phyloP scores from a whole-genome alignment of 2,329 filamentous ascomycete genomes.

The Colletotrichum eleusines region DNA sequence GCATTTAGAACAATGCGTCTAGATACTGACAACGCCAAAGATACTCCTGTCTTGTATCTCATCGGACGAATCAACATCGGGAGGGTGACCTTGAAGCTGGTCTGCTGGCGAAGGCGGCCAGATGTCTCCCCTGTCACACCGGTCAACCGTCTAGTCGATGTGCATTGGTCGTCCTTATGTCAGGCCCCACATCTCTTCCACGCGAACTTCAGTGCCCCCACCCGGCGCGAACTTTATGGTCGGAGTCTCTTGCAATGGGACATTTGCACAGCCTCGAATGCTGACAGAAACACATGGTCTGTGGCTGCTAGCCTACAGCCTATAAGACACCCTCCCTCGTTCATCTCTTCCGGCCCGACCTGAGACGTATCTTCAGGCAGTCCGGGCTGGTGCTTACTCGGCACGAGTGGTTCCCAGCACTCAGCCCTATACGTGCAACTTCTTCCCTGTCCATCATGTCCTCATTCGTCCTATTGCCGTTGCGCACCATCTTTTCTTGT shows the following conservation, averaged over 20 bases:
- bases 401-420: constrained; percentile 18
- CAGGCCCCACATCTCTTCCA: constrained; percentile 10
- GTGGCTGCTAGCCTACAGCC: constrained; percentile 24
- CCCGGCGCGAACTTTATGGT: constrained; percentile 16
- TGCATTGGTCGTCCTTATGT: constrained; percentile 11
- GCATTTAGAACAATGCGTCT: background rate
- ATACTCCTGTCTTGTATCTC: background rate
- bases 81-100: constrained; percentile 27
- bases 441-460: constrained; percentile 13
- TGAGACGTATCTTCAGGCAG: constrained; percentile 37
- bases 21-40: constrained; percentile 13
- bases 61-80: constrained; percentile 17
- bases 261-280: constrained; percentile 33
- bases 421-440: constrained; percentile 36
- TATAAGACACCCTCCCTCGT: constrained; percentile 12
- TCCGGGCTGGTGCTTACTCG: constrained; percentile 38
- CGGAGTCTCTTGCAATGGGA: constrained; percentile 5
- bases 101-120: constrained; percentile 15
- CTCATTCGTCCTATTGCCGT: constrained; percentile 23
- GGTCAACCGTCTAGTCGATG: constrained; percentile 17
- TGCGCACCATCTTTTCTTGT: constrained; percentile 27
- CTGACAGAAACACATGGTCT: constrained; percentile 29
- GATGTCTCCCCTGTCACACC: constrained; percentile 7
- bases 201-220: constrained; percentile 1
- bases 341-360: constrained; percentile 24